Evolutionary conservation across 108 stramenopile genomes (phyloP).

Genomic region (Cyclostephanos invisitatus): DNA sequence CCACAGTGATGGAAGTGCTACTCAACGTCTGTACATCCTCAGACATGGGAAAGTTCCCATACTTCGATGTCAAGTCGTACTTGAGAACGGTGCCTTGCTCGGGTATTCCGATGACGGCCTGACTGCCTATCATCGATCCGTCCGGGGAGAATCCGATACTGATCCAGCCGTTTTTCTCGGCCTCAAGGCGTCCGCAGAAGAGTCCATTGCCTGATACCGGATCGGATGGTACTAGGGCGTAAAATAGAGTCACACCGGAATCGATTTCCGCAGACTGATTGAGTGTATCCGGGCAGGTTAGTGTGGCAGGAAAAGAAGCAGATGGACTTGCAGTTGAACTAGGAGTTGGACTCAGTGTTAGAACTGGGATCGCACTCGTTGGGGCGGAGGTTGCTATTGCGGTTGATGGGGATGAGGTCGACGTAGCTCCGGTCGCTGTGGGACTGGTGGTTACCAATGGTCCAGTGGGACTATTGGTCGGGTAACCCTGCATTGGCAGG

Average conservation of each 20-base stretch:
- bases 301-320: too few species aligned
- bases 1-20: slow-evolving; percentile 43
- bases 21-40: slow-evolving; percentile 55
- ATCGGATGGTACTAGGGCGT: neutral
- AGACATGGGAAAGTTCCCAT: slow-evolving; percentile 40
- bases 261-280: neutral
- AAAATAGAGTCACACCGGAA: too few species aligned
- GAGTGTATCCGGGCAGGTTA: neutral
- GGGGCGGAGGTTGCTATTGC: too few species aligned
- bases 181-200: neutral
- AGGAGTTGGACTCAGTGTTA: too few species aligned
- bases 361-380: too few species aligned
- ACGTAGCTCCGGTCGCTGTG: too few species aligned
- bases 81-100: slow-evolving; percentile 18
- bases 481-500: too few species aligned
- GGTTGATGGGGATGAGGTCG: too few species aligned
- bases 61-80: slow-evolving; percentile 24
- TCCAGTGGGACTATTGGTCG: too few species aligned
- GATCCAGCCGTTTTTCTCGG: slow-evolving; percentile 32
- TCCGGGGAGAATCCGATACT: slow-evolving; percentile 30
- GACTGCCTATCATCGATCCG: slow-evolving; percentile 37
- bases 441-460: too few species aligned
- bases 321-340: too few species aligned
- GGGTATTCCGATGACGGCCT: slow-evolving; percentile 39
- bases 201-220: too few species aligned